A percentile compares a stretch with the other conserved stretches of the same genome.
Conservation (phyloP, 2,329 filamentous ascomycete genomes). For the Microsporum ferrugineum region DNA sequence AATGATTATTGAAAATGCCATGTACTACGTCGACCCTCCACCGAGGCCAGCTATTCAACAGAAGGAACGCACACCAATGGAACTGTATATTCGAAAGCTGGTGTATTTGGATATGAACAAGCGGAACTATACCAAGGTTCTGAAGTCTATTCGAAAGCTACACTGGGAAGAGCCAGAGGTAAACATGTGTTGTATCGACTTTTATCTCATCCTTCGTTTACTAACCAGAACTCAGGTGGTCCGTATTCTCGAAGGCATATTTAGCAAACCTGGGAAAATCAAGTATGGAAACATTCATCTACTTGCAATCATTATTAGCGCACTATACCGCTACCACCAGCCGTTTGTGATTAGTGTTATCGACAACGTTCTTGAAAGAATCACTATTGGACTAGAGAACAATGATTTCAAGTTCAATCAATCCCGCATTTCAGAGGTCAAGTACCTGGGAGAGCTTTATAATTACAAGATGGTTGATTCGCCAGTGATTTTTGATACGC, state of each 20-base stretch:
- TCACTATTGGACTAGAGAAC: conserved; percentile 77
- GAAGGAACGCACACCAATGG: conserved; percentile 87
- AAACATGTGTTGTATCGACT: conserved; percentile 11
- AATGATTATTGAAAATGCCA: conserved; percentile 95
- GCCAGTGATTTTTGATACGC: conserved; percentile 82
- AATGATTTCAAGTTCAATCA: conserved; percentile 98
- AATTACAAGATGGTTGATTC: conserved; percentile 97
- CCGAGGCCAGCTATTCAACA: conserved; percentile 88
- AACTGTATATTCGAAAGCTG: conserved; percentile 84
- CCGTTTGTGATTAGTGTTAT: conserved; percentile 84
- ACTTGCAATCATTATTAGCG: conserved; percentile 76
- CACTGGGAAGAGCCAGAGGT: conserved; percentile 94
- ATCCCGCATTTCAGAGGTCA: conserved; percentile 84
- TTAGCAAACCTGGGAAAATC: conserved; percentile 91
- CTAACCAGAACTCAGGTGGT: conserved; percentile 44
- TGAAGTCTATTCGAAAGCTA: conserved; percentile 87
- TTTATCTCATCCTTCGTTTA: not conserved
- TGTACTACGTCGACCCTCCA: conserved; percentile 95
- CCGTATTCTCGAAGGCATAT: conserved; percentile 71
- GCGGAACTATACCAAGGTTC: conserved; percentile 81
- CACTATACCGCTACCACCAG: conserved; percentile 82
- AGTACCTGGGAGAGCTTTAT: conserved; percentile 92
- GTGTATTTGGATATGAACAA: conserved; percentile 91
- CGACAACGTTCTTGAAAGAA: conserved; percentile 79
- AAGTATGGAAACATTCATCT: conserved; percentile 96